A percentile compares a stretch with the other conserved stretches of the same genome.
phyloP scores from a whole-genome alignment of 768 basidiomycete genomes.

The Kwoniella dendrophila region DNA sequence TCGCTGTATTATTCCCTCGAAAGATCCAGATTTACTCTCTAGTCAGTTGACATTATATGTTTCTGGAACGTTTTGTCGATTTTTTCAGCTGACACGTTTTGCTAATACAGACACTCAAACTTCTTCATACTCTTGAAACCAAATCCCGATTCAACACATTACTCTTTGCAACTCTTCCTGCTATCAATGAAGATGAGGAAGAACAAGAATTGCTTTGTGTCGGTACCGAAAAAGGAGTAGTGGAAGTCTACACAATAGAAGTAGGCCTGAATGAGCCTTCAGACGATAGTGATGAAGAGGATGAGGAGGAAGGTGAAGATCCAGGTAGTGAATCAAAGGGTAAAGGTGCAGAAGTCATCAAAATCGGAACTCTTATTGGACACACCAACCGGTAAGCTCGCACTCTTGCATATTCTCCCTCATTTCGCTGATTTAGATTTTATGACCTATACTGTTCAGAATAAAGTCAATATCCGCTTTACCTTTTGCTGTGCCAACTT shows the following conservation, averaged over 20 bases:
- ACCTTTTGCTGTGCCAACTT: conserved; percentile 11
- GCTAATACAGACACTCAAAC: conserved; percentile 71
- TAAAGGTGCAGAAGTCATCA: conserved; percentile 27
- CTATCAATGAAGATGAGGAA: conserved; percentile 54
- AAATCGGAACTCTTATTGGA: conserved; percentile 68
- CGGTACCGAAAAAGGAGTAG: conserved; percentile 85
- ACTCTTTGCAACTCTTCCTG: conserved; percentile 68
- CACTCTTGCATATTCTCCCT: neutral
- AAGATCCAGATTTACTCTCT: conserved; percentile 82
- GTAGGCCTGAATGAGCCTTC: conserved; percentile 58
- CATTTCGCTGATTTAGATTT: conserved; percentile 7
- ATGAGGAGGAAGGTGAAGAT: conserved; percentile 33
- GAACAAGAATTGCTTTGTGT: conserved; percentile 67
- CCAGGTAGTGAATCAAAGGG: conserved; percentile 28
- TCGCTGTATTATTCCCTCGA: conserved; percentile 75
- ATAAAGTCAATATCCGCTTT: conserved; percentile 51
- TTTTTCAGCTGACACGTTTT: neutral
- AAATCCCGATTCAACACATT: conserved; percentile 82
- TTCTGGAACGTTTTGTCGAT: neutral
- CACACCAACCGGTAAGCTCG: conserved; percentile 80
- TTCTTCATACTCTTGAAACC: conserved; percentile 73
- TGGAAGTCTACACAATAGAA: conserved; percentile 68
- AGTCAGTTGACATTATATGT: conserved; percentile 57
- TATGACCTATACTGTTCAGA: too few relatives aligned
- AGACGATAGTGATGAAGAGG: conserved; percentile 36